Evolutionary conservation across 2,329 filamentous ascomycete genomes (phyloP).

Genomic region (Madurella mycetomatis): DNA sequence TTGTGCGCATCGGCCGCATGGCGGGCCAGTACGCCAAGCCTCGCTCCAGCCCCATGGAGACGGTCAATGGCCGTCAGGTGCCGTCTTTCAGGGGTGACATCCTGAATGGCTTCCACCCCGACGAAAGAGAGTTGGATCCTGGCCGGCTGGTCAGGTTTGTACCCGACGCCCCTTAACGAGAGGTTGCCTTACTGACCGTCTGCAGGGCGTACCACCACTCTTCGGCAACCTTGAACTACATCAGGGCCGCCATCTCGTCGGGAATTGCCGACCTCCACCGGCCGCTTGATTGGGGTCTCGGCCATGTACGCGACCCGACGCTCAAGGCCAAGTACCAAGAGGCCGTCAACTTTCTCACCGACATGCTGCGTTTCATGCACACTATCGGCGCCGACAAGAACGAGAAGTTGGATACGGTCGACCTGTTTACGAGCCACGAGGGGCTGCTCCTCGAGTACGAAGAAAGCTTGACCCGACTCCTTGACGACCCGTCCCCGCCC

Average conservation of each 20-base stretch:
- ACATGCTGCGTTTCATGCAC: slow-evolving; percentile 89
- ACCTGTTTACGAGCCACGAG: slow-evolving; percentile 94
- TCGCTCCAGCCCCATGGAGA: slow-evolving; percentile 80
- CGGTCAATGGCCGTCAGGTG: slow-evolving; percentile 72
- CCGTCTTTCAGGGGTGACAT: slow-evolving; percentile 94
- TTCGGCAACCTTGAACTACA: slow-evolving; percentile 89
- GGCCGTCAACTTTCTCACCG: slow-evolving; percentile 81
- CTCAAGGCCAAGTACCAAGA: slow-evolving; percentile 81
- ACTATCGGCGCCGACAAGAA: slow-evolving; percentile 87
- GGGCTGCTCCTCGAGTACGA: slow-evolving; percentile 93
- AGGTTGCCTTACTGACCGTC: not conserved
- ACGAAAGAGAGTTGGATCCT: slow-evolving; percentile 78
- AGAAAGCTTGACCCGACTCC: slow-evolving; percentile 72
- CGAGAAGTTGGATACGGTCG: slow-evolving; percentile 81
- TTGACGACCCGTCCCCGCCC: slow-evolving; percentile 48
- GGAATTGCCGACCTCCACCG: slow-evolving; percentile 92
- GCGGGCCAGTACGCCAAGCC: slow-evolving; percentile 98
- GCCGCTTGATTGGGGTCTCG: slow-evolving; percentile 90
- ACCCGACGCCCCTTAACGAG: not conserved
- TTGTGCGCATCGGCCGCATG: slow-evolving; percentile 92
- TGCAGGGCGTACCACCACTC: slow-evolving; percentile 87
- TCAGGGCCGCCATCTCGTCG: slow-evolving; percentile 75
- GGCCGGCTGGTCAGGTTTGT: slow-evolving; percentile 67
- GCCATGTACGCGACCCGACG: slow-evolving; percentile 78
- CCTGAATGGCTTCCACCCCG: slow-evolving; percentile 76